phyloP scores from a whole-genome alignment of 2,329 filamentous ascomycete species.

The Claviceps arundinis region DNA sequence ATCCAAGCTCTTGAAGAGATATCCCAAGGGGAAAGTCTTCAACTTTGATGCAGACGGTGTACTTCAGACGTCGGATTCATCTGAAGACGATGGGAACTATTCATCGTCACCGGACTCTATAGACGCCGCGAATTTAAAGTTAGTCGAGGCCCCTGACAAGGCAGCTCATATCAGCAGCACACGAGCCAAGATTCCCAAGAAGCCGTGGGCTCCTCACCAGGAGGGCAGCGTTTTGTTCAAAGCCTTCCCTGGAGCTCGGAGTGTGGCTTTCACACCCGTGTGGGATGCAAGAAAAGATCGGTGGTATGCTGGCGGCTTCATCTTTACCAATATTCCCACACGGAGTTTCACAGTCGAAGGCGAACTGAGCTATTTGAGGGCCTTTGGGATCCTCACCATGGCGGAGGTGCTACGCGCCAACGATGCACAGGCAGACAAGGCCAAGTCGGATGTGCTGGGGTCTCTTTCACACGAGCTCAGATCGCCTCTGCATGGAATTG shows the following conservation, averaged over 20 bases:
- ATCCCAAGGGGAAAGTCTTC: constrained; percentile 33
- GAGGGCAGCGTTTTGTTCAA: constrained; percentile 16
- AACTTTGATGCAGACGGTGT: constrained; percentile 27
- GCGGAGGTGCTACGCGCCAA: constrained; percentile 38
- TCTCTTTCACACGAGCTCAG: constrained; percentile 49
- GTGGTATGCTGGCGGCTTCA: constrained; percentile 36
- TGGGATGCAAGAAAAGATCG: constrained; percentile 32
- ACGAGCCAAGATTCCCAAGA: neutral
- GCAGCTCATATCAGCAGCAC: neutral
- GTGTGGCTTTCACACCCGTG: constrained; percentile 32
- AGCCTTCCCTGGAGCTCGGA: constrained; percentile 29
- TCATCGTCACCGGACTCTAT: neutral
- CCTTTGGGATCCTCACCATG: constrained; percentile 41
- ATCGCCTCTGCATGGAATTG: constrained; percentile 46
- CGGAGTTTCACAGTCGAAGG: constrained; percentile 30
- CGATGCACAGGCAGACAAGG: constrained; percentile 24
- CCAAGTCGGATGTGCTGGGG: constrained; percentile 44
- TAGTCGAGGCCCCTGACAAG: neutral
- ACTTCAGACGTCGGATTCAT: constrained; percentile 18
- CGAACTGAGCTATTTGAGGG: constrained; percentile 37
- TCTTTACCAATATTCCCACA: constrained; percentile 30
- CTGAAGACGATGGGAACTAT: constrained; percentile 11
- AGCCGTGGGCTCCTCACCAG: constrained; percentile 5
- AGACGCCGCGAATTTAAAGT: neutral
- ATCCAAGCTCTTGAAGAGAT: constrained; percentile 25